Percentiles rank a stretch among this genome's conserved stretches.
Conservation (phyloP, 2,329 filamentous ascomycete species). For the Ceratocystis albifundus region DNA sequence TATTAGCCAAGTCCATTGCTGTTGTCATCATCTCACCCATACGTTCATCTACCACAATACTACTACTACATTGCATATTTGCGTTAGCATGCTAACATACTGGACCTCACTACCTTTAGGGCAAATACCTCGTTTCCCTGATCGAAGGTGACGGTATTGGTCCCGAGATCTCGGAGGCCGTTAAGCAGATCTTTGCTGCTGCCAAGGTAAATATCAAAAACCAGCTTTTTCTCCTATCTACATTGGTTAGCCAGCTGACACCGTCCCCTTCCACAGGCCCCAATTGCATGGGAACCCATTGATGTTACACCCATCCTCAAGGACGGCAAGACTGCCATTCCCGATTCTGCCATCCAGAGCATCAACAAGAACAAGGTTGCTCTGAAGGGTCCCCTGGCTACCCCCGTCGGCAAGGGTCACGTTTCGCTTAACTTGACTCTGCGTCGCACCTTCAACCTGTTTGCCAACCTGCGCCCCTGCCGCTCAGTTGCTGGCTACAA, state of each 20-base stretch:
- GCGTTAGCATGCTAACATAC: conserved; percentile 10
- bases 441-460: conserved; percentile 98
- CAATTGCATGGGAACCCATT: conserved; percentile 92
- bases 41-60: not conserved
- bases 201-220: conserved; percentile 57
- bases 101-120: conserved; percentile 40
- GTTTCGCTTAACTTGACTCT: conserved; percentile 98
- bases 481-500: conserved; percentile 94
- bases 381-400: conserved; percentile 94
- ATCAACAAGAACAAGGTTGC: conserved; percentile 94
- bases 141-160: conserved; percentile 99
- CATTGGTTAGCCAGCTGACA: no score
- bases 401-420: conserved; percentile 95
- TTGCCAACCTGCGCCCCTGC: conserved; percentile 97
- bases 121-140: conserved; percentile 88
- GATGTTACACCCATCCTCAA: conserved; percentile 90
- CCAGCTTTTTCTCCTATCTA: not conserved
- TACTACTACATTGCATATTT: not conserved
- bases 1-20: no score
- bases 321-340: conserved; percentile 92
- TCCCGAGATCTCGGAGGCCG: conserved; percentile 91
- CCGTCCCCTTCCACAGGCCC: conserved; percentile 45
- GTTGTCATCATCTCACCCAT: no score
- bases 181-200: conserved; percentile 97
- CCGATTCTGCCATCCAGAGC: conserved; percentile 82